Evolutionary conservation across 345 rosid genomes (phyloP).

Genomic region (Salix arbutifolia): DNA sequence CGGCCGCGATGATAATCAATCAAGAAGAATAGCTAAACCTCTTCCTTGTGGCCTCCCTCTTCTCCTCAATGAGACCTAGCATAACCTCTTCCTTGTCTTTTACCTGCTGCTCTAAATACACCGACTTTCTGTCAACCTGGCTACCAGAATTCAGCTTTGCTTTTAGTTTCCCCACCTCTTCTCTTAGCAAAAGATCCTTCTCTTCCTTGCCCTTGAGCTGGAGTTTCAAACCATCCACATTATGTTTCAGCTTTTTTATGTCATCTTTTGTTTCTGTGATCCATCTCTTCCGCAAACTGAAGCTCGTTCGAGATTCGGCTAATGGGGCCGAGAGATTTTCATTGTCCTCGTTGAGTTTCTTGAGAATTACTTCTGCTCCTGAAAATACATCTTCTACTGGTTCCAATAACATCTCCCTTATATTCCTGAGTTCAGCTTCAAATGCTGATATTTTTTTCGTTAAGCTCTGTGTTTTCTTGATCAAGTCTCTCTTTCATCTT

Average conservation of each 20-base stretch:
- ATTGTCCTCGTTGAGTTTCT: constrained; percentile 34
- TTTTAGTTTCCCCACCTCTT: constrained; percentile 8
- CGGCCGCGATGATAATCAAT: constrained; percentile 32
- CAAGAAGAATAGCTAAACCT: constrained; percentile 17
- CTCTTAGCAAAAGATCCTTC: background rate
- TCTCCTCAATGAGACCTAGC: constrained; percentile 12
- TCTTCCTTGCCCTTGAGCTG: constrained; percentile 5
- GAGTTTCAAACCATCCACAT: background rate
- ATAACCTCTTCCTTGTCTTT: constrained; percentile 9
- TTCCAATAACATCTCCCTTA: constrained; percentile 24
- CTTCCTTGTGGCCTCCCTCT: constrained; percentile 26
- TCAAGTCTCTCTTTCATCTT: constrained; percentile 27
- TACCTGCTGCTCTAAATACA: constrained; percentile 12
- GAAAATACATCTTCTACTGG: constrained; percentile 24
- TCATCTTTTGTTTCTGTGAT: constrained; percentile 12
- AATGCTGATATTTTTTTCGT: constrained; percentile 11
- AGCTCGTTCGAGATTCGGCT: constrained; percentile 40
- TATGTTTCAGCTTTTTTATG: constrained; percentile 5
- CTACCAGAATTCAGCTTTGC: background rate
- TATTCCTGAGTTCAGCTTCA: constrained; percentile 35
- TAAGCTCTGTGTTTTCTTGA: constrained; percentile 33
- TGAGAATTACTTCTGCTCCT: constrained; percentile 29
- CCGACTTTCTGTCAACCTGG: constrained; percentile 9
- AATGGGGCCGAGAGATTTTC: constrained; percentile 33
- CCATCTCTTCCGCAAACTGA: constrained; percentile 29